A percentile compares a stretch with the other conserved stretches of the same genome.
phyloP scores from a whole-genome alignment of 768 basidiomycete genomes.

The Tulasnella sp. region DNA sequence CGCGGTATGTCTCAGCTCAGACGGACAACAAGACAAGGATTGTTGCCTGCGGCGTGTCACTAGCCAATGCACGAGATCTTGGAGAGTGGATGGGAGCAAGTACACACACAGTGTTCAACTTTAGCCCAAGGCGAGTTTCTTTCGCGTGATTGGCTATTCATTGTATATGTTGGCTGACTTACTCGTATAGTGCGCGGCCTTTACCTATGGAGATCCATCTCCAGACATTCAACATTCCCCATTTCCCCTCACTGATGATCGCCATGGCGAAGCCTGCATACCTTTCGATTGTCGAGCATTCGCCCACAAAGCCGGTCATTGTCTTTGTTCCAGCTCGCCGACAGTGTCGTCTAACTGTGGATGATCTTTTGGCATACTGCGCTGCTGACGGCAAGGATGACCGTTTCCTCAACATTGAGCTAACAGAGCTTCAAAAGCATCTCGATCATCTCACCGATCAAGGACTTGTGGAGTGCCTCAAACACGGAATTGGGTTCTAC shows the following conservation, averaged over 20 bases:
- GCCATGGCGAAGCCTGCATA: conserved; percentile 99
- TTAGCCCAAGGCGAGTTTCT: conserved; percentile 63
- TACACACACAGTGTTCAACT: conserved; percentile 94
- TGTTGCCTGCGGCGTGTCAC: conserved; percentile 87
- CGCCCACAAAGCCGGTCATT: conserved; percentile 77
- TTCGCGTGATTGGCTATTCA: background rate
- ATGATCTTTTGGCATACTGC: conserved; percentile 83
- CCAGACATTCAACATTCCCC: conserved; percentile 92
- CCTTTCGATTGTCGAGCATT: conserved; percentile 80
- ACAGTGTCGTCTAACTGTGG: conserved; percentile 88
- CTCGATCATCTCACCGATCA: conserved; percentile 74
- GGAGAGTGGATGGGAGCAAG: conserved; percentile 97
- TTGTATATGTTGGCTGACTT: conserved; percentile 11
- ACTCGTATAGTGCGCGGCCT: conserved; percentile 67
- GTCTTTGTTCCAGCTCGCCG: conserved; percentile 87
- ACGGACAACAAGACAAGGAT: conserved; percentile 88
- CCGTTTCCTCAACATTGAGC: conserved; percentile 82
- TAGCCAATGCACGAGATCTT: conserved; percentile 90
- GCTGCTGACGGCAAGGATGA: conserved; percentile 74
- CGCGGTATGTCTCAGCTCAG: conserved; percentile 92
- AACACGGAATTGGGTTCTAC: conserved; percentile 88
- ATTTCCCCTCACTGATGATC: conserved; percentile 97
- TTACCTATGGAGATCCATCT: conserved; percentile 95
- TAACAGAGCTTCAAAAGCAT: conserved; percentile 74
- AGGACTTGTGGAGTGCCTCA: conserved; percentile 65